Percentiles rank a stretch among this genome's conserved stretches.
Evolutionary conservation across 768 basidiomycete species (phyloP).

Genomic region (Tubosaeta sp.): DNA sequence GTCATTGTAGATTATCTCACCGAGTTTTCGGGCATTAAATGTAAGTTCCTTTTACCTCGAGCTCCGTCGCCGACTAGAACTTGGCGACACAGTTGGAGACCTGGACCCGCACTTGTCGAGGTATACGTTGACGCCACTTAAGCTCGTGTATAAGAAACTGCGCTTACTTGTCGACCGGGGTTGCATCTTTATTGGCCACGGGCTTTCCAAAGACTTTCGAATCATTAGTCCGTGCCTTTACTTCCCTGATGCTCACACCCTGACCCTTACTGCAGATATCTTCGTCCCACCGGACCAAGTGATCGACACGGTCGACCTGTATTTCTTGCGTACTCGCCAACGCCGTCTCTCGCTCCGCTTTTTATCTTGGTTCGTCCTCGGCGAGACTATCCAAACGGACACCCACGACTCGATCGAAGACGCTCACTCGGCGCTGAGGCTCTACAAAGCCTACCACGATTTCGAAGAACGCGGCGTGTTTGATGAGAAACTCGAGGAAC

Average conservation of each 20-base stretch:
- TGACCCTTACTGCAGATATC: conserved; percentile 58
- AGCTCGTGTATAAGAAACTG: conserved; percentile 98
- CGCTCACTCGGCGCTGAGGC: conserved; percentile 75
- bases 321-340: conserved; percentile 75
- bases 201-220: conserved; percentile 94
- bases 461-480: conserved; percentile 75
- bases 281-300: conserved; percentile 95
- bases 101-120: conserved; percentile 79
- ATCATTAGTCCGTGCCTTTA: conserved; percentile 78
- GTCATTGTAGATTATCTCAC: conserved; percentile 95
- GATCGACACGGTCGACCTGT: conserved; percentile 97
- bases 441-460: conserved; percentile 78
- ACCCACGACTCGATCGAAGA: conserved; percentile 99
- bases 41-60: conserved; percentile 41
- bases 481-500: conserved; percentile 82
- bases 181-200: conserved; percentile 97
- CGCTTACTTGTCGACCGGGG: conserved; percentile 89
- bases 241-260: too few relatives aligned
- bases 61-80: neutral
- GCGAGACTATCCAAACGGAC: conserved; percentile 88
- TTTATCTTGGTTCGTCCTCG: conserved; percentile 90
- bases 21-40: conserved; percentile 93
- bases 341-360: conserved; percentile 90
- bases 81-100: conserved; percentile 69
- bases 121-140: conserved; percentile 90